Evolutionary conservation across 768 basidiomycete species (phyloP), one percentile per base, ranked within the genome.

Genomic region (Krasilnikovozyma curviuscula): DNA sequence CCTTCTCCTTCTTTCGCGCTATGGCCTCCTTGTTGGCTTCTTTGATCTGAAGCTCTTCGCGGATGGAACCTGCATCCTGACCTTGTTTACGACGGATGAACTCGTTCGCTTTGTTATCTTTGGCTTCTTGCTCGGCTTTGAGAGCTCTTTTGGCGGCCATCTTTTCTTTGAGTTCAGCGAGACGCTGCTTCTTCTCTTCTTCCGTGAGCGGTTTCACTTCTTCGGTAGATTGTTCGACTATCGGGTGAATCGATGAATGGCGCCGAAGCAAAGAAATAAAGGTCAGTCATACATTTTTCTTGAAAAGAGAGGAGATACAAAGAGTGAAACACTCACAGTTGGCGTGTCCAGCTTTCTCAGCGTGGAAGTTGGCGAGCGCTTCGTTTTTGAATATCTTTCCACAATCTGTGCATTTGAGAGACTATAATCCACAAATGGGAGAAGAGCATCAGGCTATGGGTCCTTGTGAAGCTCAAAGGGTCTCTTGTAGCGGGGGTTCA

Each of bases 161-260:
- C 67, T 79, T 85, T 46, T 71, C 67, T 23, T 76, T 71, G 50
- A 98, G 66, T 45, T 93, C 91, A 0, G 66, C 75, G 0, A 97
- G 70, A 59, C 78, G 25, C 55, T 76, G 69, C 50, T 76, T 73
- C 70, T 79, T 91, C 65, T 97, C 86, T 58, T 89, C 86, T 65
- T 95, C 88, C 0, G 89, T 95, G 44, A 98, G 64, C 0, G 91
- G 88, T 61, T 85, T 86, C 64, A 95, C 76, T 84, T 85, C 13
- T 38, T 8, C 21, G 31, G 40, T 14, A 27, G 38, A 10, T 14
- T 44, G 28, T 19, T 16, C 7, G n/a, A 29, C 16, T 8, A 1
- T 2, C 3, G 32, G 38, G 34, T 37, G 52, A 45, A 7, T n/a
- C 1, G 45, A 25, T 5, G 32, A 34, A 7, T 24, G 43, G 24